These are phyloP conservation scores for Talaromyces trachyspermus DNA, from an alignment of 495 filamentous ascomycete species.

Conservation along the genomic window DNA sequence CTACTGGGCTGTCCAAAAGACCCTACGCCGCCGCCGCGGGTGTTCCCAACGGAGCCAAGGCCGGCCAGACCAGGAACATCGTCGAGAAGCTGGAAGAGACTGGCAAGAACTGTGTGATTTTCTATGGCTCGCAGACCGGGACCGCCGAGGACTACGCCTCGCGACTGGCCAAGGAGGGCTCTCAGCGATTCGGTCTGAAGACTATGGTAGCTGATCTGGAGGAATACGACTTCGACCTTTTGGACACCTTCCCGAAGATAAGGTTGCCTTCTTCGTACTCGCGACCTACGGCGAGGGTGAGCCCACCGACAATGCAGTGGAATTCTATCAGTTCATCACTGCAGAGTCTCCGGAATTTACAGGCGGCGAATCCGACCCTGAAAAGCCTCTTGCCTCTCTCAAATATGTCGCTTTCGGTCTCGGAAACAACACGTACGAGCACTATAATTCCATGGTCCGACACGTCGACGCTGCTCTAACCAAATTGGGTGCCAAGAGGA, in stretches of 20 bases:
- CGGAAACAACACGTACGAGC: slow-evolving; percentile 98
- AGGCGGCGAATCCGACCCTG: slow-evolving; percentile 52
- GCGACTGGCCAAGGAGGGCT: slow-evolving; percentile 93
- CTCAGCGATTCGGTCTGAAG: slow-evolving; percentile 91
- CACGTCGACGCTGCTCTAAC: slow-evolving; percentile 71
- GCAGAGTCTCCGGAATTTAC: slow-evolving; percentile 76
- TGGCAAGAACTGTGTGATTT: slow-evolving; percentile 94
- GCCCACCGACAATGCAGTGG: slow-evolving; percentile 96
- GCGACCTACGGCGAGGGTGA: slow-evolving; percentile 98
- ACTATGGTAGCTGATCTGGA: slow-evolving; percentile 98
- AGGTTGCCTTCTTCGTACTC: slow-evolving; percentile 89
- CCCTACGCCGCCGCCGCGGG: slow-evolving; percentile 72
- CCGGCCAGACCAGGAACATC: slow-evolving; percentile 87
- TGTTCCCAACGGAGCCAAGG: slow-evolving; percentile 62
- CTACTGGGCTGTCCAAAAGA: slow-evolving; percentile 85
- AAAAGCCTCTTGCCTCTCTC: slow-evolving; percentile 71
- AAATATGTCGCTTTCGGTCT: slow-evolving; percentile 95
- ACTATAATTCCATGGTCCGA: slow-evolving; percentile 98
- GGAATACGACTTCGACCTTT: slow-evolving; percentile 94
- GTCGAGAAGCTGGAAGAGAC: slow-evolving; percentile 92
- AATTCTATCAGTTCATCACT: slow-evolving; percentile 95
- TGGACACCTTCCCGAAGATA: slow-evolving; percentile 82
- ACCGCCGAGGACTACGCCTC: slow-evolving; percentile 99
- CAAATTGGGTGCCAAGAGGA: slow-evolving; percentile 73
- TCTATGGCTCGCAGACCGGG: slow-evolving; percentile 97